Conservation (phyloP, 179 eudicot genomes). For the Pouteria campechiana region DNA sequence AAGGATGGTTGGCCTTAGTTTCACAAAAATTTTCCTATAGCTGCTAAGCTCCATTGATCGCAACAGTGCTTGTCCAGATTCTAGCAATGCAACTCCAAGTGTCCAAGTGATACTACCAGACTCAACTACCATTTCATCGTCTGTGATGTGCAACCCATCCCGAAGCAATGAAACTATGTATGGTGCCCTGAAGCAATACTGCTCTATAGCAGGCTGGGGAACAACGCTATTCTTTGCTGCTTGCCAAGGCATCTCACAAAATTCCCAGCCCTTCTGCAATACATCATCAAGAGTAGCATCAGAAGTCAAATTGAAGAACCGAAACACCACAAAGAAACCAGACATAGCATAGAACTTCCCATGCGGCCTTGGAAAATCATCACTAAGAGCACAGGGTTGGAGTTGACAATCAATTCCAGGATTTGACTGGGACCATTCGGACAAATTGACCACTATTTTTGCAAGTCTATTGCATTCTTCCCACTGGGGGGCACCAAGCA, state of each 20-base stretch:
- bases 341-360: conserved; percentile 94
- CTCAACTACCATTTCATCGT: conserved; percentile 55
- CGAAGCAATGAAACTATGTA: conserved; percentile 69
- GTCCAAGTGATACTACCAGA: conserved; percentile 99
- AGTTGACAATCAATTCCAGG: conserved; percentile 74
- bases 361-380: conserved; percentile 59
- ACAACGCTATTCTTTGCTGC: conserved; percentile 72
- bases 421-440: conserved; percentile 73
- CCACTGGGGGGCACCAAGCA: conserved; percentile 84
- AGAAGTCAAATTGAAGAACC: conserved; percentile 78
- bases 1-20: conserved; percentile 53
- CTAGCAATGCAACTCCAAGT: conserved; percentile 86
- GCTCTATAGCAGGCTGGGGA: conserved; percentile 94
- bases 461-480: conserved; percentile 71
- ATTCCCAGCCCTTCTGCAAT: conserved; percentile 66
- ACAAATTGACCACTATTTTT: conserved; percentile 73
- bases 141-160: conserved; percentile 83
- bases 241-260: conserved; percentile 71
- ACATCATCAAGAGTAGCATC: conserved; percentile 84
- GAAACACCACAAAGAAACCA: conserved; percentile 88
- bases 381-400: conserved; percentile 81
- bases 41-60: conserved; percentile 26
- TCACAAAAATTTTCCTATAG: conserved; percentile 45
- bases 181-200: conserved; percentile 96
- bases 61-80: conserved; percentile 77